These are phyloP conservation scores for Zygosaccharomyces lentus DNA, from an alignment of 805 yeast species.

Conservation along the genomic window DNA sequence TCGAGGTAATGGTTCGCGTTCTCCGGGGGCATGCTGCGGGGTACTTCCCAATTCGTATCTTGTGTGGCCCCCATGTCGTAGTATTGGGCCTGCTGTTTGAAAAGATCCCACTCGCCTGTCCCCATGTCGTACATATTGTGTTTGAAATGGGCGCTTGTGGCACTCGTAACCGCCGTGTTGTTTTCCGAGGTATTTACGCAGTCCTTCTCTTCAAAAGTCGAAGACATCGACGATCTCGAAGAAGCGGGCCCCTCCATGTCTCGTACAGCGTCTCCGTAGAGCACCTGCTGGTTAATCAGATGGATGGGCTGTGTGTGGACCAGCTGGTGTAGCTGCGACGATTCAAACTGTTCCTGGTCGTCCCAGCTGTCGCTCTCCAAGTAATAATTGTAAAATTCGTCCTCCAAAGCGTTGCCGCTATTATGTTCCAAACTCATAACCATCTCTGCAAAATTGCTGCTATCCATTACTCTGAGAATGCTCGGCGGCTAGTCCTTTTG, in stretches of 20 bases:
- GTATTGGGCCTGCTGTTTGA: neutral
- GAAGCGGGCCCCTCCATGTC: constrained; percentile 2
- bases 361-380: constrained; percentile 10
- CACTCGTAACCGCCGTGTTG: constrained; percentile 4
- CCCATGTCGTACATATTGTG: neutral
- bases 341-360: constrained; percentile 11
- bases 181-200: neutral
- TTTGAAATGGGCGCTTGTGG: constrained; percentile 3
- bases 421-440: constrained; percentile 1
- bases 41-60: constrained; percentile 1
- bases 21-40: constrained; percentile 6
- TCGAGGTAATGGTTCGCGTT: neutral
- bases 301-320: constrained; percentile 29
- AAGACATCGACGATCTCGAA: neutral
- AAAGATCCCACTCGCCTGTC: neutral
- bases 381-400: constrained; percentile 10
- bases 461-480: neutral
- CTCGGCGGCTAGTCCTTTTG: constrained; percentile 3
- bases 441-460: constrained; percentile 2
- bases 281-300: constrained; percentile 12
- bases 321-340: constrained; percentile 15
- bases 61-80: neutral
- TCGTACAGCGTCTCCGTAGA: constrained; percentile 3
- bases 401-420: neutral
- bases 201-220: neutral